These are phyloP conservation scores for Trichoderma asperellum DNA, from an alignment of 2,329 filamentous ascomycete genomes.

Conservation along the genomic window DNA sequence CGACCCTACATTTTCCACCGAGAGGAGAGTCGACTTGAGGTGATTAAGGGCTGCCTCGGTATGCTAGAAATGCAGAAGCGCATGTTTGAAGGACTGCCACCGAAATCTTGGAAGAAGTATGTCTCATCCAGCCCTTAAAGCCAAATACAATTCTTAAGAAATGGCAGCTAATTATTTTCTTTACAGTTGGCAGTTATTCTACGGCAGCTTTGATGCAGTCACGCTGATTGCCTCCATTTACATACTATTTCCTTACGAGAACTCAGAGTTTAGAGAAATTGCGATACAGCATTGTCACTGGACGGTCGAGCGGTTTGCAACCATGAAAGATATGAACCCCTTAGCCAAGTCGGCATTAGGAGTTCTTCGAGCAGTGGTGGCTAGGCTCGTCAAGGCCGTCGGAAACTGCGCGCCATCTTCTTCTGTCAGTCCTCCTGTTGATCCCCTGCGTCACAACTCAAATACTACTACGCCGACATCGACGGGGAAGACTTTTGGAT, in stretches of 20 bases:
- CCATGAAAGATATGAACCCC: conserved; percentile 57
- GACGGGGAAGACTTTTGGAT: conserved; percentile 23
- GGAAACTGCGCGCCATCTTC: conserved; percentile 37
- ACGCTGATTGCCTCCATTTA: conserved; percentile 64
- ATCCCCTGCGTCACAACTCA: conserved; percentile 15
- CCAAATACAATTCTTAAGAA: neutral
- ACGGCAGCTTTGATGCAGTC: conserved; percentile 66
- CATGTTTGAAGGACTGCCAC: conserved; percentile 53
- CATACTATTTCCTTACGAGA: conserved; percentile 63
- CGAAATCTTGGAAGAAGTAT: conserved; percentile 53
- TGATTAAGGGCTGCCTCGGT: conserved; percentile 58
- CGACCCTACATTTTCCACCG: conserved; percentile 65
- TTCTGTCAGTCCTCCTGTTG: conserved; percentile 28
- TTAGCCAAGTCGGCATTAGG: conserved; percentile 59
- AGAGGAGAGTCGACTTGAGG: conserved; percentile 56
- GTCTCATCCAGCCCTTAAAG: conserved; percentile 25
- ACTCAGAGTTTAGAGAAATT: conserved; percentile 51
- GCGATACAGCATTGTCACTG: conserved; percentile 62
- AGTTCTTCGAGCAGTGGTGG: conserved; percentile 59
- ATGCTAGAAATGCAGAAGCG: conserved; percentile 59
- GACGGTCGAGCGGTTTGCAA: conserved; percentile 62
- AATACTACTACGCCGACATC: conserved; percentile 30
- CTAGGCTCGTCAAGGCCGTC: conserved; percentile 57
- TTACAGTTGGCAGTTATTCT: conserved; percentile 58
- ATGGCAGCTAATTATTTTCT: neutral